A percentile compares a stretch with the other conserved stretches of the same genome.
These are phyloP conservation scores for Starmerella tilneyi DNA, from an alignment of 805 yeast species.

Conservation along the genomic window DNA sequence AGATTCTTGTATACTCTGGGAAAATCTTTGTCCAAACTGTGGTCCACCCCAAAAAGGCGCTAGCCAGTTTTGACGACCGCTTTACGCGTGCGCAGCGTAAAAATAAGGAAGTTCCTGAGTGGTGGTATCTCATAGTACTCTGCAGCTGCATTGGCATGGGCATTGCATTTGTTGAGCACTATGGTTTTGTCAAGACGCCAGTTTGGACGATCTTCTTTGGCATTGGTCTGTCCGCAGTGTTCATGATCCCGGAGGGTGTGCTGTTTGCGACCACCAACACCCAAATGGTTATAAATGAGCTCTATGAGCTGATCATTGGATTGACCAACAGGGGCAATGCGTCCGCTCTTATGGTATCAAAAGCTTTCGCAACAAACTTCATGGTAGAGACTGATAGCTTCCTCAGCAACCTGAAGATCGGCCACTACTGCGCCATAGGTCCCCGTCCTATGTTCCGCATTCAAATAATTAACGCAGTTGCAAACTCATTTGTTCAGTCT, in stretches of 20 bases:
- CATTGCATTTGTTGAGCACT: conserved; percentile 36
- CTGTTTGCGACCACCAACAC: conserved; percentile 42
- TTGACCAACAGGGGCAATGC: conserved; percentile 49
- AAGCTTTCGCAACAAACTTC: conserved; percentile 47
- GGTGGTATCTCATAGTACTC: conserved; percentile 40
- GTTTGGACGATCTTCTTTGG: conserved; percentile 52
- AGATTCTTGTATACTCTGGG: conserved; percentile 2
- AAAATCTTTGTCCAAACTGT: conserved; percentile 24
- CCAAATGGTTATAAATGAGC: conserved; percentile 40
- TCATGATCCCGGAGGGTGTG: conserved; percentile 42
- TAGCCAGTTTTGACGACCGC: conserved; percentile 39
- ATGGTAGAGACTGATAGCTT: conserved; percentile 54
- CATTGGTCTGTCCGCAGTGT: conserved; percentile 41
- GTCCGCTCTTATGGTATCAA: conserved; percentile 42
- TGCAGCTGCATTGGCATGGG: conserved; percentile 39
- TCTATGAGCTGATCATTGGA: conserved; percentile 43
- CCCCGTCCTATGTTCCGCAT: conserved; percentile 49
- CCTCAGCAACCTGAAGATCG: conserved; percentile 44
- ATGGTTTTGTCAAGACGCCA: conserved; percentile 39
- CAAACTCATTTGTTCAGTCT: conserved; percentile 26
- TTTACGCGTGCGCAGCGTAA: conserved; percentile 48
- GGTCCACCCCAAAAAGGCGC: conserved; percentile 25
- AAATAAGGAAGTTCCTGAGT: conserved; percentile 52
- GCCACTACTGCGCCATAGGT: conserved; percentile 49
- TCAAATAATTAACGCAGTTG: conserved; percentile 31